Percentiles rank a stretch among this genome's conserved stretches.
phyloP scores from a whole-genome alignment of 2,329 filamentous ascomycete species.

The Xylariales sp. region DNA sequence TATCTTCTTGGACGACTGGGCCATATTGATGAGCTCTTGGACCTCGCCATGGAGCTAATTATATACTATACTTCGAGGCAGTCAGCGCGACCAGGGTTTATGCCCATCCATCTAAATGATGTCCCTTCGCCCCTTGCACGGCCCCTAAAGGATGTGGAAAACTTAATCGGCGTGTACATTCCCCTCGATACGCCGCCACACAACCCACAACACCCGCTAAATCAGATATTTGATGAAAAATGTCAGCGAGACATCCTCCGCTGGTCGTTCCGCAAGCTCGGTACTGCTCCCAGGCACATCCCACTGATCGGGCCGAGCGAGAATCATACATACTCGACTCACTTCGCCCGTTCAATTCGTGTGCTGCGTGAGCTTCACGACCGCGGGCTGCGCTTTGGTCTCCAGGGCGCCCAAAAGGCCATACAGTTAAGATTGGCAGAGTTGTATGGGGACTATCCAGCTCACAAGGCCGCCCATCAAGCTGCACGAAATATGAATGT shows the following conservation, averaged over 20 bases:
- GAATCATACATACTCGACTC: neutral
- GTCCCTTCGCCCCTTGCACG: slow-evolving; percentile 27
- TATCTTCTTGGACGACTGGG: slow-evolving; percentile 38
- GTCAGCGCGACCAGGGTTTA: slow-evolving; percentile 25
- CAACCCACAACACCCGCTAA: slow-evolving; percentile 41
- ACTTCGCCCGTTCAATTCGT: slow-evolving; percentile 25
- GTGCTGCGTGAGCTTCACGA: slow-evolving; percentile 27
- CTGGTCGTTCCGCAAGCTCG: slow-evolving; percentile 39
- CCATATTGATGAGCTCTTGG: slow-evolving; percentile 40
- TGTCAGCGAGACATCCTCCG: slow-evolving; percentile 37
- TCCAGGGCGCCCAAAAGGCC: slow-evolving; percentile 16
- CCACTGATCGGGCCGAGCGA: neutral
- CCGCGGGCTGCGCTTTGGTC: slow-evolving; percentile 22
- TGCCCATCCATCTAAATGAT: slow-evolving; percentile 41
- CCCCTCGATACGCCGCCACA: slow-evolving; percentile 37
- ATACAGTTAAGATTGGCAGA: slow-evolving; percentile 24
- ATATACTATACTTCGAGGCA: slow-evolving; percentile 27
- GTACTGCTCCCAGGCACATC: slow-evolving; percentile 10
- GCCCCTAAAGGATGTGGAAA: slow-evolving; percentile 26
- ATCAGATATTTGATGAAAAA: slow-evolving; percentile 36
- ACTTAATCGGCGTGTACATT: slow-evolving; percentile 28
- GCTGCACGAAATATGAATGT: slow-evolving; percentile 17
- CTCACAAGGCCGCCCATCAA: slow-evolving; percentile 14
- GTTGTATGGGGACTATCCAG: slow-evolving; percentile 24
- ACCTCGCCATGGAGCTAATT: slow-evolving; percentile 37